Base-by-base conservation (phyloP, 441 rosid genomes). In the Adansonia gregorii region DNA sequence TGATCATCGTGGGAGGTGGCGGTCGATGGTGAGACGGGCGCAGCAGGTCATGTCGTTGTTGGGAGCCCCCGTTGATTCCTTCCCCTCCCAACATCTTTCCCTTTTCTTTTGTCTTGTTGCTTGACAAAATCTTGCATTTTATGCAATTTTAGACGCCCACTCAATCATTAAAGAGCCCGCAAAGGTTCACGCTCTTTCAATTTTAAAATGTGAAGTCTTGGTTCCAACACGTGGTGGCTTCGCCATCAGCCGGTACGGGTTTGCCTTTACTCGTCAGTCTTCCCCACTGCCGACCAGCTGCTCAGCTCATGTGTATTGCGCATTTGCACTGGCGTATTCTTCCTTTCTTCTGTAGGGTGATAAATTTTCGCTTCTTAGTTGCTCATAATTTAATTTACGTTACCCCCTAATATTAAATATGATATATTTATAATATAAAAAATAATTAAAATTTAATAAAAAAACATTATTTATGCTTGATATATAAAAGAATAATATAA, bases 1-100 rank as follows among this genome's bases (percentile, higher is more conserved):
- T 51, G 59, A 69, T 49, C 11, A 15, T 49, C 0, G 22, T 6
- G 48, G 46, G 20, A n/a, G 59, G 59, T 19, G 39, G 59, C 74
- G 61, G 60, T 70, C 8, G 56, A 74, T 24, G 85, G 79, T 73
- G 14, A 73, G 41, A 66, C 78, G 81, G 76, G 68, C 76, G 70
- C 69, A 58, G 27, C 78, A 58, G 72, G 85, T 65, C 85, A 69
- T 73, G 77, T 83, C 86, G 73, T 54, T 70, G 75, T 66, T 46
- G 46, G 46, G 10, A 20, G 41, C 10, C 39, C 72, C 48, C 35
- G 45, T 15, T n/a, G 35, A 54, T 20, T 6, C 55, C 7, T 19
- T 20, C 5, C 2, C 3, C 10, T 19, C 55, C 17, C 56, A 14
- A 4, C 19, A 14, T 49, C 4, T 8, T 49, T 49, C 54, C 3